A percentile compares a stretch with the other conserved stretches of the same genome.
Conservation (phyloP, 306 rosid genomes). For the Lathyrus sativus region DNA sequence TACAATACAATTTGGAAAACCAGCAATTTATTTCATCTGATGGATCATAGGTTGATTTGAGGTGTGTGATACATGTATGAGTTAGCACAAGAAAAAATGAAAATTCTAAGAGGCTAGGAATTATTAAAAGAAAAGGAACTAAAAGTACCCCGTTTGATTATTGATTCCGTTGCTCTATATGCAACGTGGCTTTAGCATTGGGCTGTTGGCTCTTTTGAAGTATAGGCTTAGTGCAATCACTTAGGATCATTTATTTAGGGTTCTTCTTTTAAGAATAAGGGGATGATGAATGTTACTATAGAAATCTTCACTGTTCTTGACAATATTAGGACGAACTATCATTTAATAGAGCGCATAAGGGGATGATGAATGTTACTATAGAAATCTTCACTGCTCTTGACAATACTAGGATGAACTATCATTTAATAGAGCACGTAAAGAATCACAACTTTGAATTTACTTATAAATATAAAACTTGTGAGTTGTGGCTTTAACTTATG, state of each 20-base stretch:
- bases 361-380: neutral
- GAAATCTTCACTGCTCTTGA: neutral
- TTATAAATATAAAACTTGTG: neutral
- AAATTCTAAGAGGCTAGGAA: neutral
- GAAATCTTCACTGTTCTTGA: neutral
- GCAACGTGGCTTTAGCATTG: constrained; percentile 10
- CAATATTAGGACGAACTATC: constrained; percentile 10
- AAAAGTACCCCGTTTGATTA: constrained; percentile 5
- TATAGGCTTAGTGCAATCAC: constrained; percentile 4
- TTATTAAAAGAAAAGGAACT: neutral
- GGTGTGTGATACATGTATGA: neutral
- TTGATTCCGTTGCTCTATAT: neutral
- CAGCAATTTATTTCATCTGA: neutral
- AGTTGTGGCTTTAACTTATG: neutral
- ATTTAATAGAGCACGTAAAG: neutral
- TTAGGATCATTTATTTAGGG: neutral
- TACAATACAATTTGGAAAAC: constrained; percentile 1
- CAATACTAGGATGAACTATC: neutral
- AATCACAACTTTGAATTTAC: too few species aligned
- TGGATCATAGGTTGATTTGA: neutral
- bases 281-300: neutral
- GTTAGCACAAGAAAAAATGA: neutral
- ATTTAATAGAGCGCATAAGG: too few species aligned
- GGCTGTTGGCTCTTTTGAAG: constrained; percentile 4
- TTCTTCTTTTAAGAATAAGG: constrained; percentile 1